A percentile compares a stretch with the other conserved stretches of the same genome.
These are phyloP conservation scores for Penicillium soppii DNA, from an alignment of 495 filamentous ascomycete species.

Conservation along the genomic window DNA sequence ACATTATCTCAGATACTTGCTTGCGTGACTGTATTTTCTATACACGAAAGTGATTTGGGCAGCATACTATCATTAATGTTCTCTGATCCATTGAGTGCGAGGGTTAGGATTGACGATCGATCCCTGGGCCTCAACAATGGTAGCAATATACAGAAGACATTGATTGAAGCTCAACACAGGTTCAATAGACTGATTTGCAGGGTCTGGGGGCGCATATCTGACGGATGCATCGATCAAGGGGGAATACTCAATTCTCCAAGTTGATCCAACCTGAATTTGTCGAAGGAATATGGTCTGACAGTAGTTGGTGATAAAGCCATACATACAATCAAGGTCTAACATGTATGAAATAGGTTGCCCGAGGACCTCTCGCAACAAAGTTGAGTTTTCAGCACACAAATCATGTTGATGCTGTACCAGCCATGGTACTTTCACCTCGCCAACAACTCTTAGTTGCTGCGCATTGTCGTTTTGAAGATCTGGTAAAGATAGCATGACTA, in stretches of 20 bases:
- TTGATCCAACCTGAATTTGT: background rate
- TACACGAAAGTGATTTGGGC: background rate
- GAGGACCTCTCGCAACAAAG: background rate
- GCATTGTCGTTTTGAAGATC: background rate
- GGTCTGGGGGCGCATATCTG: background rate
- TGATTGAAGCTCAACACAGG: background rate
- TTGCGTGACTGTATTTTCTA: background rate
- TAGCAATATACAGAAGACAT: background rate
- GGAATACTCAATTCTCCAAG: background rate
- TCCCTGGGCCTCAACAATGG: background rate
- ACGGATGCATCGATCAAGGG: background rate
- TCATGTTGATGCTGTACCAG: background rate
- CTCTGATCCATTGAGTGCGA: background rate
- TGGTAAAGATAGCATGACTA: background rate
- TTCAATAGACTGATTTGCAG: background rate
- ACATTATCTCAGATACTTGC: background rate
- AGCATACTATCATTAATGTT: background rate
- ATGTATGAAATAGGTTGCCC: background rate
- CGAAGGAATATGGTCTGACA: background rate
- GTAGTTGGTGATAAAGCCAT: background rate
- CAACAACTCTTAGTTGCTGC: background rate
- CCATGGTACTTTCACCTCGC: background rate
- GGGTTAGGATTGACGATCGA: background rate
- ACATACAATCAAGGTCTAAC: background rate
- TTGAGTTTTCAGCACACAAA: background rate